Evolutionary conservation across 1,284 basidiomycete species (phyloP), one percentile per base, ranked within the genome.

Genomic region (Lentinula novae-zelandiae): DNA sequence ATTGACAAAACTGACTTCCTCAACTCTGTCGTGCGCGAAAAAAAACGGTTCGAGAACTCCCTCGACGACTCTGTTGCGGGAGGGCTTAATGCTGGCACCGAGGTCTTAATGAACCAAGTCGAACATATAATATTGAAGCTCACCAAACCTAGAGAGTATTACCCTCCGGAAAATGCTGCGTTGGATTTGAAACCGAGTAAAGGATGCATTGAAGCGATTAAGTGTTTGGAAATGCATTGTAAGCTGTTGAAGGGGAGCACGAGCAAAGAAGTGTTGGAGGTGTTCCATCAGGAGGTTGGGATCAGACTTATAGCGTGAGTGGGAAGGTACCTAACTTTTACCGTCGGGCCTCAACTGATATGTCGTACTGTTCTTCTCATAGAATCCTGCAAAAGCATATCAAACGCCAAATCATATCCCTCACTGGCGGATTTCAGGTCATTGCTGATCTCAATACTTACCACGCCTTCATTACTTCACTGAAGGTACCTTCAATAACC

Each of bases 271-370:
- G 94, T 99, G 1, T 77, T 99, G 20, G 96, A 98, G 68, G 95
- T 99, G 1, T 98, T 99, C 73, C 94, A 98, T 71, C 92, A 96
- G 74, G 96, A 99, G 74, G 91, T 99, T 52, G 95, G 96, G 0
- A 88, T 97, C 62, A 86, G 97, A 27, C 74, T 99, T 17, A 92
- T 97, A 69, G 87, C 84, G 96, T 97, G 53, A 64, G 80, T 75
- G 1, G 57, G 17, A 12, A 8, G 3, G n/a, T 44, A 13, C 13
- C 10, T 44, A 44, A 27, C 27, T 4, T 20, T 31, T 55, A 56
- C 57, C 20, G 50, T 48, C 42, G 58, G 20, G 40, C 51, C 31
- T 31, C 7, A 13, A 33, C 36, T 15, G 8, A 15, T 20, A 27
- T 27, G 33, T 6, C 2, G 10, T 58, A 20, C 49, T 9, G 17